Evolutionary conservation across 202 grass and related monocot species (phyloP).

Genomic region (Hordeum pubiflorum): DNA sequence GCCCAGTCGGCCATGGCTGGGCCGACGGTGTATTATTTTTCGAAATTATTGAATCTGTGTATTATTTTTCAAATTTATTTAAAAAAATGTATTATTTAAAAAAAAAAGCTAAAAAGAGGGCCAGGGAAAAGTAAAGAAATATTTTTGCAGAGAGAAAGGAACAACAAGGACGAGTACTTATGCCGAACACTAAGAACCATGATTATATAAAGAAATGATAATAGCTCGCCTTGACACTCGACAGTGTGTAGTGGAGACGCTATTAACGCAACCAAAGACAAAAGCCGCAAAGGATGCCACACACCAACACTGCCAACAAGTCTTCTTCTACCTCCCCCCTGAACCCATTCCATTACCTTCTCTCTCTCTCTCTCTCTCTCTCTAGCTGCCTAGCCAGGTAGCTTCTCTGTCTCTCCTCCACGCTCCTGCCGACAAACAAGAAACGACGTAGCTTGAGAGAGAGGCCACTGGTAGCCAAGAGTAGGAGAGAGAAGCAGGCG

Average conservation of each 20-base stretch:
- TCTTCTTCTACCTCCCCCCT: constrained; percentile 26
- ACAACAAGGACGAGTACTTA: constrained; percentile 15
- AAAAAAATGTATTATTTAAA: no score
- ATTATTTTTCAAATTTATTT: no score
- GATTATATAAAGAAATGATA: constrained; percentile 27
- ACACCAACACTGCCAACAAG: constrained; percentile 29
- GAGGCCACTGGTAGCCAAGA: not conserved
- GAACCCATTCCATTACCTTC: not conserved
- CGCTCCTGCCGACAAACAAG: not conserved
- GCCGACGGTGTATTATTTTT: no score
- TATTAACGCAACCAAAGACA: constrained; percentile 46
- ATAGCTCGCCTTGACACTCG: constrained; percentile 26
- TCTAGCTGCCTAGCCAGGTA: not conserved
- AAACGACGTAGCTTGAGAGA: not conserved
- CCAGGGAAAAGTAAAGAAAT: no score
- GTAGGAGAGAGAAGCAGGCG: not conserved
- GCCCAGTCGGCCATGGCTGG: no score
- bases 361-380: constrained; percentile 1
- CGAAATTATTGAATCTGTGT: no score
- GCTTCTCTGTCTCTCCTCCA: not conserved
- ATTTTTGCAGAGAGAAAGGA: not conserved
- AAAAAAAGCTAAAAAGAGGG: not conserved
- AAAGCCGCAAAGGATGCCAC: constrained; percentile 51
- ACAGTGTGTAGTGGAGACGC: constrained; percentile 59
- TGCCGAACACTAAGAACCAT: constrained; percentile 9